These are phyloP conservation scores for Podaxis carcinomalis DNA, from an alignment of 768 basidiomycete species.

Conservation along the genomic window DNA sequence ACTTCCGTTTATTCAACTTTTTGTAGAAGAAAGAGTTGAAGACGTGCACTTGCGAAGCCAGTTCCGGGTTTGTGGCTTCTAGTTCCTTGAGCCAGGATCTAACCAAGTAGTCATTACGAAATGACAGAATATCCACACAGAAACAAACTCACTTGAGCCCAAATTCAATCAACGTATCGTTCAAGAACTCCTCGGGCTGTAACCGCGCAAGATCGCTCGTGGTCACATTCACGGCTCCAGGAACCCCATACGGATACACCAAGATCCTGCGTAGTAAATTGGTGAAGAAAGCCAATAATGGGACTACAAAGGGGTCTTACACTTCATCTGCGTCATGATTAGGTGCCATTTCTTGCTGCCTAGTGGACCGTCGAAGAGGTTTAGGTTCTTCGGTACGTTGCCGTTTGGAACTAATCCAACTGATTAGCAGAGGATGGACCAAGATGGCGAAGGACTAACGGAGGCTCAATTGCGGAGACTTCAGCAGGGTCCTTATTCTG, in stretches of 20 bases:
- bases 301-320: slow-evolving; percentile 26
- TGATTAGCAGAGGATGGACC: background rate
- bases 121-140: background rate
- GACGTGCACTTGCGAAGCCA: slow-evolving; percentile 76
- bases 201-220: slow-evolving; percentile 73
- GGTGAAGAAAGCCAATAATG: background rate
- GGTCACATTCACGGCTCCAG: slow-evolving; percentile 79
- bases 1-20: slow-evolving; percentile 77
- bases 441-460: background rate
- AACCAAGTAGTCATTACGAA: background rate
- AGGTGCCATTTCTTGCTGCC: slow-evolving; percentile 20
- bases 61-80: slow-evolving; percentile 46
- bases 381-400: slow-evolving; percentile 22
- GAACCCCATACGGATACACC: slow-evolving; percentile 65
- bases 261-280: slow-evolving; percentile 49
- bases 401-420: background rate
- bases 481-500: background rate
- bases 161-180: slow-evolving; percentile 96
- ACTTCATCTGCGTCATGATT: slow-evolving; percentile 57
- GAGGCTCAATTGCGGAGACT: background rate
- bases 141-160: slow-evolving; percentile 72
- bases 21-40: slow-evolving; percentile 99
- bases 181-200: slow-evolving; percentile 79
- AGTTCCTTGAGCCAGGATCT: slow-evolving; percentile 72
- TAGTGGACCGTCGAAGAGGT: slow-evolving; percentile 29